phyloP scores from a whole-genome alignment of 164 flowering plant species.

The Vitis amurensis region DNA sequence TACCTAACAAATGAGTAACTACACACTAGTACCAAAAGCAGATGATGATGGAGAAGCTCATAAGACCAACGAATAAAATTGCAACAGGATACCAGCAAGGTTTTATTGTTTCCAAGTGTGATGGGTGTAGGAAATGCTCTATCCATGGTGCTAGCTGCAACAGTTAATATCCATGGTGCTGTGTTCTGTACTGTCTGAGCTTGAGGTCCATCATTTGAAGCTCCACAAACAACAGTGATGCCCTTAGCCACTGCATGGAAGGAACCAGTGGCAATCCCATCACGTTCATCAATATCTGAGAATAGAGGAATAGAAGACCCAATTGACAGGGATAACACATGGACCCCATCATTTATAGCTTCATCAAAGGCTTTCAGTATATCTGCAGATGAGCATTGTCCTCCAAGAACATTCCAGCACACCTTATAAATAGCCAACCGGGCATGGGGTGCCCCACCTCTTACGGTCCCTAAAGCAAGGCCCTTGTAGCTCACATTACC shows the following conservation, averaged over 20 bases:
- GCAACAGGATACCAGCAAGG: constrained; percentile 17
- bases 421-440: constrained; percentile 47
- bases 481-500: constrained; percentile 30
- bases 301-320: constrained; percentile 24
- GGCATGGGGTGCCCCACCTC: constrained; percentile 48
- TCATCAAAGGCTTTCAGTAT: constrained; percentile 39
- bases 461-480: constrained; percentile 27
- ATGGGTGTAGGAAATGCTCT: constrained; percentile 31
- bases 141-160: constrained; percentile 43
- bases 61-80: too few relatives aligned
- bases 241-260: constrained; percentile 41
- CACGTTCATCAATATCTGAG: constrained; percentile 29
- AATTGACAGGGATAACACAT: constrained; percentile 40
- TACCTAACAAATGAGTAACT: too few relatives aligned
- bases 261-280: constrained; percentile 31
- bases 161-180: constrained; percentile 47
- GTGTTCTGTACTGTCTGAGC: constrained; percentile 26
- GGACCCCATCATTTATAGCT: constrained; percentile 50
- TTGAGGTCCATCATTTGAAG: constrained; percentile 36
- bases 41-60: neutral
- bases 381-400: constrained; percentile 32
- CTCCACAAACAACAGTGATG: constrained; percentile 37
- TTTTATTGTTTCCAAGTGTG: constrained; percentile 36
- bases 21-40: neutral
- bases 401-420: constrained; percentile 36